Evolutionary conservation across 2,329 filamentous ascomycete genomes (phyloP).

Genomic region (Diaporthe citri): DNA sequence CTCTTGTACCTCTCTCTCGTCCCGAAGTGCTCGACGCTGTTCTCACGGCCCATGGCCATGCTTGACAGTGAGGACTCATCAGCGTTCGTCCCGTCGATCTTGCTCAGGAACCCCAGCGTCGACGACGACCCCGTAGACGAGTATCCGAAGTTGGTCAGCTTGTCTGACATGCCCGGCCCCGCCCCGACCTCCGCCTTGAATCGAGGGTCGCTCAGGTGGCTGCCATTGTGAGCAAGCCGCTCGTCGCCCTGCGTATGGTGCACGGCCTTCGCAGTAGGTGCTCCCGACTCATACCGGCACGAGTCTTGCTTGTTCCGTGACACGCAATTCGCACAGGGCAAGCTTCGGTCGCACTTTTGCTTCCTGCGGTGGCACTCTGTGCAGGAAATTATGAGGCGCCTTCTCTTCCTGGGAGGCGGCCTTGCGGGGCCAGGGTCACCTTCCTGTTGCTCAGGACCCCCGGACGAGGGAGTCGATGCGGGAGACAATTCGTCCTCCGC

Average conservation of each 20-base stretch:
- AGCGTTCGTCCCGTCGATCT: constrained; percentile 61
- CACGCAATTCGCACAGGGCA: constrained; percentile 71
- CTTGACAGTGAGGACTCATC: constrained; percentile 45
- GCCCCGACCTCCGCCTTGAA: constrained; percentile 38
- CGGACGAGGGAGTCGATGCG: constrained; percentile 32
- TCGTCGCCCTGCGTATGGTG: constrained; percentile 39
- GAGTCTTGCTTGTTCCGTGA: constrained; percentile 66
- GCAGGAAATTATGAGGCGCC: constrained; percentile 72
- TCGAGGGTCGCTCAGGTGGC: background rate
- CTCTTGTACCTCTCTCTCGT: constrained; percentile 70
- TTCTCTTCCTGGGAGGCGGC: constrained; percentile 66
- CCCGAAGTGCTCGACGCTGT: constrained; percentile 54
- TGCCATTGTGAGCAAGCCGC: background rate
- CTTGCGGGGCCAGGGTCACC: constrained; percentile 40
- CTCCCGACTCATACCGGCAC: constrained; percentile 69
- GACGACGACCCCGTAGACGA: constrained; percentile 60
- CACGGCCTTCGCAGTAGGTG: constrained; percentile 55
- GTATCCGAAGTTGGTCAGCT: constrained; percentile 66
- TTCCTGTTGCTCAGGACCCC: constrained; percentile 26
- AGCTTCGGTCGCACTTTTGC: constrained; percentile 72
- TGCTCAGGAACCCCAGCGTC: constrained; percentile 67
- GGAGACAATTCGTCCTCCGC: constrained; percentile 26
- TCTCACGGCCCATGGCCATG: constrained; percentile 47
- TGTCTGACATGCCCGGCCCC: constrained; percentile 54
- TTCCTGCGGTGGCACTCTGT: constrained; percentile 75